Evolutionary conservation across 2,329 filamentous ascomycete species (phyloP).

Genomic region (Sporothrix mexicana): DNA sequence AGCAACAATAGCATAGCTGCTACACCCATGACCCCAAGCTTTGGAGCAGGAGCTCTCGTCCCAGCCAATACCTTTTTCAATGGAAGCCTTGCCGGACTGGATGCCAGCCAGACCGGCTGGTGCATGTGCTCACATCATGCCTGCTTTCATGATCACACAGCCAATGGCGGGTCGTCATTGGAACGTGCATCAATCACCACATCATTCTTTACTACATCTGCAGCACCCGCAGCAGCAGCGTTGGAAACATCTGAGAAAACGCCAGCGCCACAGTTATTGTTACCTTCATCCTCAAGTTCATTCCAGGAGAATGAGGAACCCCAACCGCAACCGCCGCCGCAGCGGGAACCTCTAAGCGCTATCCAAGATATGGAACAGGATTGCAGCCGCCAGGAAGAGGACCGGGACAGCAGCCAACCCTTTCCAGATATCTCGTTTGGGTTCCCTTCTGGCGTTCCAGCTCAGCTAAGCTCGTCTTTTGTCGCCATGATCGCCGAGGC

Average conservation of each 20-base stretch:
- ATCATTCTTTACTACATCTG: slow-evolving; percentile 18
- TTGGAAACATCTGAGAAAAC: not conserved
- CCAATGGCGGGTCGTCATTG: slow-evolving; percentile 40
- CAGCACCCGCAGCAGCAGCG: not conserved
- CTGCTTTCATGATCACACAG: slow-evolving; percentile 63
- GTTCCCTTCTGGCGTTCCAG: slow-evolving; percentile 42
- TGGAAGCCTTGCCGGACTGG: slow-evolving; percentile 21
- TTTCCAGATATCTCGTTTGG: slow-evolving; percentile 41
- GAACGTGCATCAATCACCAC: slow-evolving; percentile 33
- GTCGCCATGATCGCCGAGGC: slow-evolving; percentile 22
- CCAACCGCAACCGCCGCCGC: slow-evolving; percentile 51
- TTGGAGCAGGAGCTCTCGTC: slow-evolving; percentile 11
- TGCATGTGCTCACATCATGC: slow-evolving; percentile 70
- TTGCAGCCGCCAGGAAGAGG: not conserved
- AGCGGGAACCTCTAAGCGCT: slow-evolving; percentile 59
- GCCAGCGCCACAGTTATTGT: slow-evolving; percentile 37
- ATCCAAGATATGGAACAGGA: slow-evolving; percentile 50
- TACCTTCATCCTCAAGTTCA: slow-evolving; percentile 42
- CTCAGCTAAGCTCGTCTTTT: slow-evolving; percentile 44
- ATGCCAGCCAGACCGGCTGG: slow-evolving; percentile 50
- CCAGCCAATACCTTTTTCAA: slow-evolving; percentile 40
- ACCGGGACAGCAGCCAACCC: not conserved
- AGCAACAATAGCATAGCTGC: slow-evolving; percentile 41
- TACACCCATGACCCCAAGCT: slow-evolving; percentile 23
- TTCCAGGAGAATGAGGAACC: slow-evolving; percentile 61